Evolutionary conservation across 768 basidiomycete species (phyloP), one percentile per base, ranked within the genome.

Genomic region (Wakefieldia striispora): DNA sequence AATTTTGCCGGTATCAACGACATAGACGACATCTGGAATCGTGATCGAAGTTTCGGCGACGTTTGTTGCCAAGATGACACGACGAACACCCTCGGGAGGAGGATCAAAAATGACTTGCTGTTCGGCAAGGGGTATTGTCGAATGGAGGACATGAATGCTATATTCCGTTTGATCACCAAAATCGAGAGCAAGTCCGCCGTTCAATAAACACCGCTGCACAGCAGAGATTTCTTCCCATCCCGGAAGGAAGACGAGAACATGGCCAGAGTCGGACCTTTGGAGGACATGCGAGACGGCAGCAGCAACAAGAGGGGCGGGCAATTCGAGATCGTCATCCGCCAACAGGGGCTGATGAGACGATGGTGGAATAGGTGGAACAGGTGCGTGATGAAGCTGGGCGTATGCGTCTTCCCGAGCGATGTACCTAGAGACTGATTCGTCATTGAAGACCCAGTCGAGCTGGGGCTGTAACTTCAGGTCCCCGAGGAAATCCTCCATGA

Each of bases 11-110:
- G 88, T 80, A 61, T 98, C 95, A 38, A 97, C 83, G 26, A 98
- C 95, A 59, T 91, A 94, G 10, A 95, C 91, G 21, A 97, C 91
- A 56, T 95, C 91, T 1, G 93, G 93, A 57, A 97, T 95, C 4
- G 95, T 97, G 57, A 97, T 78, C 4, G 91, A 94, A 3, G 94
- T 95, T 70, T 97, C 95, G 12, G 94, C 94, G 39, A 97, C 93
- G 65, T 97, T 97, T 34, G 95, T 98, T 5, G 94, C 82, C 41
- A 97, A 75, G 57, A 98, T 95, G 61, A 98, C 77, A 21, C 94
- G 83, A 47, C 94, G 84, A 17, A 91, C 76, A 10, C 91, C 91
- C 3, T 64, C 52, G 0, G 83, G 77, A 7, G 93, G 87, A 1
- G 91, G 88, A 19, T 90, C 84, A 62, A 97, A 97, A 44, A 97